phyloP scores from a whole-genome alignment of 2,329 filamentous ascomycete genomes.

The Seiridium unicorne region DNA sequence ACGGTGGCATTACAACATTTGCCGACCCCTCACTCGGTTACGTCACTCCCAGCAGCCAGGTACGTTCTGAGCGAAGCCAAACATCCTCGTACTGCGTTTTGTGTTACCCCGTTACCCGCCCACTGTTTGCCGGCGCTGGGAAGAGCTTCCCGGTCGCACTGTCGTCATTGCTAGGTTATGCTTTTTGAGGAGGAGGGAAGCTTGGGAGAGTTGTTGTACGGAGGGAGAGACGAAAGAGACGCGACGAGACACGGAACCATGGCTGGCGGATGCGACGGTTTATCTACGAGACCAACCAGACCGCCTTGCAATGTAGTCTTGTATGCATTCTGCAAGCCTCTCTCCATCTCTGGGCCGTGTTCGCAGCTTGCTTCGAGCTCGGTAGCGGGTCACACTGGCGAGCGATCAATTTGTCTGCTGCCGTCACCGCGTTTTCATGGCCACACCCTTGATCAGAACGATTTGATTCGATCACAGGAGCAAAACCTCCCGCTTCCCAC shows the following conservation, averaged over 20 bases:
- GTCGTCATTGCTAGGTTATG: background rate
- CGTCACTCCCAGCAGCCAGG: background rate
- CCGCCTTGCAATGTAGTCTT: too few relatives aligned
- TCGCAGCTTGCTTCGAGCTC: too few relatives aligned
- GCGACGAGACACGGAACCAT: too few relatives aligned
- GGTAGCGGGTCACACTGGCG: too few relatives aligned
- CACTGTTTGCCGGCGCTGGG: background rate
- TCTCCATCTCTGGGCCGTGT: too few relatives aligned
- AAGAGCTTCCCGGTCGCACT: background rate
- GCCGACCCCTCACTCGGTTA: constrained; percentile 1
- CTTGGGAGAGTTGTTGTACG: background rate
- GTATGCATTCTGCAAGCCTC: too few relatives aligned
- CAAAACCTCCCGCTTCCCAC: constrained; percentile 9
- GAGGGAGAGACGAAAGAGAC: too few relatives aligned
- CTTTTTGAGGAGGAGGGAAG: background rate
- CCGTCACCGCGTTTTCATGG: background rate
- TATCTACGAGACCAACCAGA: too few relatives aligned
- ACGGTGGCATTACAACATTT: background rate
- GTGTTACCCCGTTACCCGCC: background rate
- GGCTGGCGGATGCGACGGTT: too few relatives aligned
- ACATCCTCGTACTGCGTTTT: background rate
- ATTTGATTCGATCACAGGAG: constrained; percentile 7
- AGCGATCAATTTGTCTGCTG: too few relatives aligned
- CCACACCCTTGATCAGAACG: background rate
- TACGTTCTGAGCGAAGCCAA: background rate